Percentiles rank a stretch among this genome's conserved stretches.
These are phyloP conservation scores for Paecilomyces sp. DNA, from an alignment of 2,329 filamentous ascomycete genomes.

Conservation along the genomic window DNA sequence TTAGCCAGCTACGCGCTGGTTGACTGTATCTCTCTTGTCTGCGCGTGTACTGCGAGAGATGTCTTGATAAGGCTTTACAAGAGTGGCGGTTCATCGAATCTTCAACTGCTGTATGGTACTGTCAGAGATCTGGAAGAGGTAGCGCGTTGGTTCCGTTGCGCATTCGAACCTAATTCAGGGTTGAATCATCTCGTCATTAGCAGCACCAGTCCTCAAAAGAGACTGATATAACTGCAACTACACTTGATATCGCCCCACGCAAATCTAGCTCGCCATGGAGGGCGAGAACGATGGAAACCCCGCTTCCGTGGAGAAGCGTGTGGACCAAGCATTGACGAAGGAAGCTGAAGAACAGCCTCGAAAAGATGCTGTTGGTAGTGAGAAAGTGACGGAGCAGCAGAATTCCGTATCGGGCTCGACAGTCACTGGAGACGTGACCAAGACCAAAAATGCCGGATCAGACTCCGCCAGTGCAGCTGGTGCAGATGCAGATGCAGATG, in stretches of 20 bases:
- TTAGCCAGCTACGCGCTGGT: neutral
- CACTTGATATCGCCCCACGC: neutral
- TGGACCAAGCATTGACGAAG: constrained; percentile 3
- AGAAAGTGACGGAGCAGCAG: constrained; percentile 9
- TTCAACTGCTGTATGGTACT: neutral
- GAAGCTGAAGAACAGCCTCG: constrained; percentile 3
- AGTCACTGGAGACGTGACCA: constrained; percentile 9
- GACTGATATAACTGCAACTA: neutral
- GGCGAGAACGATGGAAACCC: neutral
- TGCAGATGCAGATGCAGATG: constrained; percentile 39
- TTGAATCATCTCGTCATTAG: neutral
- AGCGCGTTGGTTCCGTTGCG: neutral
- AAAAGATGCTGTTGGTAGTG: constrained; percentile 4
- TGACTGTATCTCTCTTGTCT: neutral
- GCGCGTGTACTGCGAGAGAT: neutral
- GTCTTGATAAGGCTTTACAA: neutral
- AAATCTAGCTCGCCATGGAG: neutral
- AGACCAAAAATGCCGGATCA: constrained; percentile 29
- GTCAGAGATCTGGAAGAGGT: neutral
- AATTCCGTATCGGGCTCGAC: constrained; percentile 18
- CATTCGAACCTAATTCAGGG: neutral
- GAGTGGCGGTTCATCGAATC: neutral
- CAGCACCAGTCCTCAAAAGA: neutral
- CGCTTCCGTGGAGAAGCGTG: neutral
- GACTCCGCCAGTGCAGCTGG: constrained; percentile 30